A percentile compares a stretch with the other conserved stretches of the same genome.
Conservation (phyloP, 148 eudicot genomes). For the Heliamphora exappendiculata region DNA sequence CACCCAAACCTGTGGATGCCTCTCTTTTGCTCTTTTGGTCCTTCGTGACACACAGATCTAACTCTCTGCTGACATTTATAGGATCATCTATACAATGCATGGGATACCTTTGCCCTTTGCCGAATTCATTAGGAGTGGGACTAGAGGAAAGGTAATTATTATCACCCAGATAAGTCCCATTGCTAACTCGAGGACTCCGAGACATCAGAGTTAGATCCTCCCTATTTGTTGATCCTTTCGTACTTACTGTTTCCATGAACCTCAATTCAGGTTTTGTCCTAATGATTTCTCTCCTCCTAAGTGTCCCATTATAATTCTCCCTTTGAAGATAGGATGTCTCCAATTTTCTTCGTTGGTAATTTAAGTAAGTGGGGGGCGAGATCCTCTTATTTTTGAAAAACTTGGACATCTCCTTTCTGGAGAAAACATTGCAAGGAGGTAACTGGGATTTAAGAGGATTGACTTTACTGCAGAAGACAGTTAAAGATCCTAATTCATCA, state of each 20-base stretch:
- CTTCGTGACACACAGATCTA: conserved; percentile 14
- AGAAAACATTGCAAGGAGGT: conserved; percentile 69
- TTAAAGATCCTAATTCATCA: conserved; percentile 7
- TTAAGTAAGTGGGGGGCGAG: conserved; percentile 44
- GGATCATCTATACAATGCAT: conserved; percentile 16
- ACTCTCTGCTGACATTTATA: conserved; percentile 16
- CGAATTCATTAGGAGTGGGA: conserved; percentile 16
- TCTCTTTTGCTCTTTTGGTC: conserved; percentile 30
- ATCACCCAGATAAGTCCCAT: conserved; percentile 22
- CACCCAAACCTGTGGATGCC: conserved; percentile 21
- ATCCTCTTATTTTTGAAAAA: conserved; percentile 50
- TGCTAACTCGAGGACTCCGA: conserved; percentile 14
- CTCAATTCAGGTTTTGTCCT: conserved; percentile 16
- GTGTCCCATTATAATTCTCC: conserved; percentile 22
- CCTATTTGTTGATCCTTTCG: conserved; percentile 38
- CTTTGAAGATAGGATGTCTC: conserved; percentile 22
- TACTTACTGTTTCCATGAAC: conserved; percentile 16
- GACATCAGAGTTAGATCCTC: conserved; percentile 21
- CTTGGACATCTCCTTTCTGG: conserved; percentile 64
- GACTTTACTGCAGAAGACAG: conserved; percentile 24
- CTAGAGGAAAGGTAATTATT: conserved; percentile 18
- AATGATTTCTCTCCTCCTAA: conserved; percentile 22
- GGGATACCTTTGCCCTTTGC: conserved; percentile 16
- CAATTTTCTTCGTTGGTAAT: conserved; percentile 33
- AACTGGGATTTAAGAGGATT: conserved; percentile 66